A percentile compares a stretch with the other conserved stretches of the same genome.
Evolutionary conservation across 106 monocot genomes (phyloP).

Genomic region (Chionographis japonica): DNA sequence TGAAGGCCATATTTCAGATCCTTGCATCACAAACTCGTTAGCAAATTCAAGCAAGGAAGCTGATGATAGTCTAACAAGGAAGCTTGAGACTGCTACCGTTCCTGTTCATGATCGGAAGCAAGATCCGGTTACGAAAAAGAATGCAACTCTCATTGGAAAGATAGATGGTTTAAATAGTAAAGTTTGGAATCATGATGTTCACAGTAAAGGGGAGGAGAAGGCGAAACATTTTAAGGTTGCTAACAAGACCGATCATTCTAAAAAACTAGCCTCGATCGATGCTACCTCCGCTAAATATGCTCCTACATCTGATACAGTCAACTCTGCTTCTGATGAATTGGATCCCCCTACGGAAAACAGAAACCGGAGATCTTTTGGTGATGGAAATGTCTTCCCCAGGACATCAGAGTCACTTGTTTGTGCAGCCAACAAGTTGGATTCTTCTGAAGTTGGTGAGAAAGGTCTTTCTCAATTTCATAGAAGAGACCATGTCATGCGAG

Average conservation of each 20-base stretch:
- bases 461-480: slow-evolving; percentile 19
- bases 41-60: too few species aligned
- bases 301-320: background rate
- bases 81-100: too few species aligned
- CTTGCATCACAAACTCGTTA: too few species aligned
- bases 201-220: slow-evolving; percentile 20
- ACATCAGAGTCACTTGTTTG: slow-evolving; percentile 13
- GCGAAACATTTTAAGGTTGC: slow-evolving; percentile 11
- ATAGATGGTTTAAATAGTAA: background rate
- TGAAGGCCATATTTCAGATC: too few species aligned
- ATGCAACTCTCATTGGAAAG: too few species aligned
- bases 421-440: slow-evolving; percentile 4
- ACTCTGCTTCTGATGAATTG: background rate
- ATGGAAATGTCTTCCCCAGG: slow-evolving; percentile 4
- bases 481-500: slow-evolving; percentile 9
- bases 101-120: too few species aligned
- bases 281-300: background rate
- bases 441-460: slow-evolving; percentile 17
- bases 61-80: too few species aligned
- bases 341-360: slow-evolving; percentile 9
- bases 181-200: slow-evolving; percentile 26
- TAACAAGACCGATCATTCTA: slow-evolving; percentile 8
- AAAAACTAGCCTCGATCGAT: background rate
- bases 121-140: too few species aligned
- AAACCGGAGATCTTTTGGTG: background rate